Evolutionary conservation across 1,139 yeast genomes (phyloP), one percentile per base, ranked within the genome.

Genomic region (Hanseniaspora sp.): DNA sequence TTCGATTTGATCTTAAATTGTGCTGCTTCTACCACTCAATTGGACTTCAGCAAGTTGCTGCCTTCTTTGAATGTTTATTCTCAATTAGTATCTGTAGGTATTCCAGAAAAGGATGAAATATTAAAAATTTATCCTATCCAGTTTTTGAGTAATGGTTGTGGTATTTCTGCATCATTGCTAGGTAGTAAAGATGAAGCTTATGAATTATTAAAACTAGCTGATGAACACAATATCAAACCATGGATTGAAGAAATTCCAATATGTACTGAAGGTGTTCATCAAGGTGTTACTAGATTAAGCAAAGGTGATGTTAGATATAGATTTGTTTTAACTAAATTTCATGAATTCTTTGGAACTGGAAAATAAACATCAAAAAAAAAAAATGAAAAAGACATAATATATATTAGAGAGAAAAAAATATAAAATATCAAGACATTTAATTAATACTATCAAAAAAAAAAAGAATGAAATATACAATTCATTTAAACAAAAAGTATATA

Each of bases 261-360:
- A 58, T 69, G 73, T 54, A 80, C 75, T 62, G 76, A 70, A 54
- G 74, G 75, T 59, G 76, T 77, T 49, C 70, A 72, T 48, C 71
- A 74, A 61, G 83, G 79, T 8, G 71, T 78, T 59, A 73, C 74
- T 45, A 74, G 77, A 63, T 70, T 77, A 58, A 73, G 73, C 54
- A 60, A 68, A 30, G 80, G 80, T 61, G 82, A 80, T 58, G 83
- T 79, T 56, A 75, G 76, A 60, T 83, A 80, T 66, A 77, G 87
- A 71, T 76, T 79, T 62, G 82, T 81, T 9, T 70, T 82, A 62
- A 75, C 78, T 54, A 80, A 60, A 40, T 62, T 66, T 74, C 58
- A 63, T 58, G 56, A 64, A 48, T 61, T 61, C 54, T 63, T 62
- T 44, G 59, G 60, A 46, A 58, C 59, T 7, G 70, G 70, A 37